Base-by-base conservation (phyloP, 129 eudicot species). In the Ambrosia artemisiifolia region DNA sequence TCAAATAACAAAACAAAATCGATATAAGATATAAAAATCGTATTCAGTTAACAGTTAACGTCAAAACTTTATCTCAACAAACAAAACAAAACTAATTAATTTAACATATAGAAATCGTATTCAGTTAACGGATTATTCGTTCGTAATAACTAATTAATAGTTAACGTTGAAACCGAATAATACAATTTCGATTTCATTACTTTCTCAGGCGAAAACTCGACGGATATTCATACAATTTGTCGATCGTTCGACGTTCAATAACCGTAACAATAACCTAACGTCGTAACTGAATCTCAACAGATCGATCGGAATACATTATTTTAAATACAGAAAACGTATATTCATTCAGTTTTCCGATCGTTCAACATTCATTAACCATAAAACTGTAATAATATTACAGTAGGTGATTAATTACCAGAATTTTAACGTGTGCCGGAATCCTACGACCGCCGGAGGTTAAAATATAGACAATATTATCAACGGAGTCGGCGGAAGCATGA, bases 391-490 rank as follows among this genome's bases (percentile, higher is more conserved):
- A 24, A 24, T 24, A 24, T 24, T 24, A 36, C 48, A 8, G 1
- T 16, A 56, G 62, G 7, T 11, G 69, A 43, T 3, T 38, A 59
- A 54, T 46, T 85, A 92, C 99, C 92, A 94, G 78, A 30, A 86
- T 75, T 62, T 70, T 82, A 63, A 89, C 81, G 78, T 85, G 83
- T 1, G 86, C 97, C 14, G 97, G 96, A 71, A 95, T 90, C 73
- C 78, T 80, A 5, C 69, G 71, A 19, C 96, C 91, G 9, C 75
- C 86, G 68, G 99, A 95, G 34, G 99, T 90, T 69, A 88, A 12
- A 64, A 95, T 73, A 33, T 71, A 73, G 50, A 91, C 28, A 50
- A 72, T 87, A 35, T 79, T 54, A 6, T 84, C 84, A 59, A 76
- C 88, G 43, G 81, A 73, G 69, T 76, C 81, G n/a, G 38, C 79